A percentile compares a stretch with the other conserved stretches of the same genome.
phyloP scores from a whole-genome alignment of 2,329 filamentous ascomycete species.

The Pestalotiopsis sp. region DNA sequence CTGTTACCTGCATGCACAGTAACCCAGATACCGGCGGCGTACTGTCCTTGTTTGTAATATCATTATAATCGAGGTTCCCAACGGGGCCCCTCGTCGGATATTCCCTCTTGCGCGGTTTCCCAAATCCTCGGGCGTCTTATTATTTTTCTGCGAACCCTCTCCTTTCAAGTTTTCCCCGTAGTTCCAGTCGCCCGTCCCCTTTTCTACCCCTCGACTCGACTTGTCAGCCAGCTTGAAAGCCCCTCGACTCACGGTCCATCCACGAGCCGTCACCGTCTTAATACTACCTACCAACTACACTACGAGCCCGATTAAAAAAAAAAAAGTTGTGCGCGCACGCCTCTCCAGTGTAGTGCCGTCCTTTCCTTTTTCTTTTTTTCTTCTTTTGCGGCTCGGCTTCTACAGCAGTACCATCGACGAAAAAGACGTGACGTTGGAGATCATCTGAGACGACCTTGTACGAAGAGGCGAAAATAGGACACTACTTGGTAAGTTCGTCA shows the following conservation, averaged over 20 bases:
- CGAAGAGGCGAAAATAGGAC: background rate
- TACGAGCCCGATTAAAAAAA: background rate
- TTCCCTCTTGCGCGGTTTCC: slow-evolving; percentile 9
- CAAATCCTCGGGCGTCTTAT: background rate
- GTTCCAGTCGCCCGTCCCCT: background rate
- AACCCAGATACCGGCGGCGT: background rate
- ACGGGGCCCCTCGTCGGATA: slow-evolving; percentile 7
- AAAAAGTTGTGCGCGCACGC: slow-evolving; percentile 4
- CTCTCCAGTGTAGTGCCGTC: slow-evolving; percentile 3
- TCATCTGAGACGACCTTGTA: background rate
- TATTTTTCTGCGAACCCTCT: slow-evolving; percentile 1
- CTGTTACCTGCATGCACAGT: background rate
- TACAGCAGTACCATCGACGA: slow-evolving; percentile 2
- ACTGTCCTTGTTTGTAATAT: background rate
- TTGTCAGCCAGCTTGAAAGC: slow-evolving; percentile 1
- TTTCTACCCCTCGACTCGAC: slow-evolving; percentile 2
- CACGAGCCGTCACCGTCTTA: slow-evolving; percentile 6
- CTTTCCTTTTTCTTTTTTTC: slow-evolving; percentile 1
- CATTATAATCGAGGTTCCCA: background rate
- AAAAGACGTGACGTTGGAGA: slow-evolving; percentile 1
- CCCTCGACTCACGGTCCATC: slow-evolving; percentile 14
- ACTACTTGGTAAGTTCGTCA: background rate
- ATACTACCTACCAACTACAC: background rate
- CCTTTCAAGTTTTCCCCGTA: slow-evolving; percentile 3
- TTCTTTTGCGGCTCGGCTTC: background rate